Percentiles rank a stretch among this genome's conserved stretches.
These are phyloP conservation scores for Pseudozyma hubeiensis DNA, from an alignment of 1,284 basidiomycete species.

Conservation along the genomic window DNA sequence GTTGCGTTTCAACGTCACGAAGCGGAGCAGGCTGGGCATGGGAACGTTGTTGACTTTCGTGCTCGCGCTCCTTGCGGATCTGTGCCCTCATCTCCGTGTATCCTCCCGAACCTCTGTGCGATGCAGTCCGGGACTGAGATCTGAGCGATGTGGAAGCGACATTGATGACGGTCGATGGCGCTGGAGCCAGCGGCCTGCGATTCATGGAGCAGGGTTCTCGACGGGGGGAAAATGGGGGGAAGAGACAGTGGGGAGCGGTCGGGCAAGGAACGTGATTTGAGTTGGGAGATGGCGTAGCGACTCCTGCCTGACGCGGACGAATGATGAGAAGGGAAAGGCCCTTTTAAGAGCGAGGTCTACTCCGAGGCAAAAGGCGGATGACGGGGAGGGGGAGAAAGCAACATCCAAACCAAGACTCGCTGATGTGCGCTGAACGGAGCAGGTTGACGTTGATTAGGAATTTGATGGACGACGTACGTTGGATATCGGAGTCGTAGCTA, in stretches of 20 bases:
- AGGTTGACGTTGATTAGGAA: constrained; percentile 7
- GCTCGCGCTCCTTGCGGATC: constrained; percentile 47
- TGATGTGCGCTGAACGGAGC: constrained; percentile 1
- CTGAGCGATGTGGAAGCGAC: constrained; percentile 28
- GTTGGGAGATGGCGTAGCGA: constrained; percentile 11
- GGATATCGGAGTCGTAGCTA: constrained; percentile 1
- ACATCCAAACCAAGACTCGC: constrained; percentile 1
- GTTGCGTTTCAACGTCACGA: constrained; percentile 4
- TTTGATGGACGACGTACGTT: constrained; percentile 13
- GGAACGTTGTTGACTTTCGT: constrained; percentile 21
- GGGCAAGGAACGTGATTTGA: constrained; percentile 8
- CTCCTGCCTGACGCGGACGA: not conserved
- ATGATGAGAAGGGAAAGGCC: not conserved
- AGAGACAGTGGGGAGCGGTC: constrained; percentile 1
- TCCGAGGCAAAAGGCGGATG: not conserved
- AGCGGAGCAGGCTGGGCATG: constrained; percentile 1
- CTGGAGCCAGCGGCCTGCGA: constrained; percentile 31
- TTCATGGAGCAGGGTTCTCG: constrained; percentile 16
- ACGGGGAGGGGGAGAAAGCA: constrained; percentile 5
- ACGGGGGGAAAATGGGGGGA: not conserved
- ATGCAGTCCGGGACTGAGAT: constrained; percentile 32
- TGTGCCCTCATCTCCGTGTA: constrained; percentile 55
- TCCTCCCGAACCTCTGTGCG: constrained; percentile 45
- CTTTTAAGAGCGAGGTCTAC: constrained; percentile 1
- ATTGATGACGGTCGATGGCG: constrained; percentile 34